Evolutionary conservation across 2,329 filamentous ascomycete genomes (phyloP).

Genomic region (Coleophoma eucalyptorum): DNA sequence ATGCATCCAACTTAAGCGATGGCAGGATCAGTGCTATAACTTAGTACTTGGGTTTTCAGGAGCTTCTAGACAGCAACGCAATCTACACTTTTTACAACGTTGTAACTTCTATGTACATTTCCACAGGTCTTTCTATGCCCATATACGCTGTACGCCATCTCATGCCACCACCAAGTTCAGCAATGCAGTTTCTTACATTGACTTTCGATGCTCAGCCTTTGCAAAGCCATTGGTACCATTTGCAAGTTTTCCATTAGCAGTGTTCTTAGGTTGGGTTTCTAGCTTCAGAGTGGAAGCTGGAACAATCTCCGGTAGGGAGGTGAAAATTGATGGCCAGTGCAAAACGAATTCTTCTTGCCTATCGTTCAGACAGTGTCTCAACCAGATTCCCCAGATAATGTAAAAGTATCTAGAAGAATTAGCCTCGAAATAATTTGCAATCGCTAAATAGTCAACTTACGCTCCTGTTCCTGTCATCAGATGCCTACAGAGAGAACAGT

Average conservation of each 20-base stretch:
- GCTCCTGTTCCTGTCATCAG: constrained; percentile 69
- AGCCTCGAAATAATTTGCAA: background rate
- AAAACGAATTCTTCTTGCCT: constrained; percentile 62
- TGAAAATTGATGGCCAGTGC: constrained; percentile 56
- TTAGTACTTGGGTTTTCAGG: too few species aligned
- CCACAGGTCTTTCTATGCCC: too few species aligned
- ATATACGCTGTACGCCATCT: too few species aligned
- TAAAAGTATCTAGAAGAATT: constrained; percentile 49
- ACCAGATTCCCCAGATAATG: constrained; percentile 69
- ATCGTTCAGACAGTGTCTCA: constrained; percentile 65
- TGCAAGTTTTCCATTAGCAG: too few species aligned
- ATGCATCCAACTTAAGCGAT: too few species aligned
- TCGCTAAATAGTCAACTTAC: background rate
- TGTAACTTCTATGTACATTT: too few species aligned
- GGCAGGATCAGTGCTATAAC: too few species aligned
- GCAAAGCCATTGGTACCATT: constrained; percentile 4
- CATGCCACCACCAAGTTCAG: too few species aligned
- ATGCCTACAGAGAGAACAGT: constrained; percentile 40
- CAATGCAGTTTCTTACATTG: too few species aligned
- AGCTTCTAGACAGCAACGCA: too few species aligned
- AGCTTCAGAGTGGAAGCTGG: background rate
- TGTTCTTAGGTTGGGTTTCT: background rate
- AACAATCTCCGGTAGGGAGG: constrained; percentile 33
- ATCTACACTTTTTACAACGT: too few species aligned
- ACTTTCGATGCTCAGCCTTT: constrained; percentile 17